Conservation (phyloP, 106 monocot genomes). For the Dendrobium officinale region DNA sequence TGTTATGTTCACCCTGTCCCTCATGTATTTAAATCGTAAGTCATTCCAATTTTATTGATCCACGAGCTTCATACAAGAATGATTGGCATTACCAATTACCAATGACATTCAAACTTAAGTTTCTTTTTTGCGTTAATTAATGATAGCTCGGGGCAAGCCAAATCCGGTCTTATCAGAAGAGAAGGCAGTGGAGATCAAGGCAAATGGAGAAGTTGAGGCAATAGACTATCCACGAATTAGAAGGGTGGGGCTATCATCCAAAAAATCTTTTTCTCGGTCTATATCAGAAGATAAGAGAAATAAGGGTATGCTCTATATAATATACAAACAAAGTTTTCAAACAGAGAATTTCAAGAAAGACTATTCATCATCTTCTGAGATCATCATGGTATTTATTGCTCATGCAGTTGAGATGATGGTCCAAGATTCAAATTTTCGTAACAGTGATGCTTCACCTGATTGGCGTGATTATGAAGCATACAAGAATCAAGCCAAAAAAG, state of each 20-base stretch:
- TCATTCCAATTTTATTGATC: background rate
- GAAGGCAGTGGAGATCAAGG: conserved; percentile 21
- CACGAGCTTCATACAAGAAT: background rate
- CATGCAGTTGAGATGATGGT: background rate
- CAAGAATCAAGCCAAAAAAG: conserved; percentile 3
- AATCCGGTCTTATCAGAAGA: conserved; percentile 66
- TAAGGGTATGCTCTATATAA: background rate
- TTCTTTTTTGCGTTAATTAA: background rate
- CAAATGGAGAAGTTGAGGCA: background rate
- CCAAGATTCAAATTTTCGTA: background rate
- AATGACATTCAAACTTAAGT: background rate
- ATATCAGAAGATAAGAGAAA: background rate
- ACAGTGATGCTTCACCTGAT: background rate
- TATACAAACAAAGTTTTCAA: background rate
- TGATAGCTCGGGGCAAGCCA: conserved; percentile 50
- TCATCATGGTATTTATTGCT: background rate
- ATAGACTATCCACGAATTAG: background rate
- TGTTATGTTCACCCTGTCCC: conserved; percentile 69
- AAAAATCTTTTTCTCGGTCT: background rate
- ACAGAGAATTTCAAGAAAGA: background rate
- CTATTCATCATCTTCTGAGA: background rate
- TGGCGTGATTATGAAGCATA: background rate
- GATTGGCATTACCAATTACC: background rate
- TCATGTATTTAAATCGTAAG: conserved; percentile 84
- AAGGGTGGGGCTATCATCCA: background rate